These are phyloP conservation scores for Lonicera japonica DNA, from an alignment of 129 eudicot genomes.

Conservation along the genomic window DNA sequence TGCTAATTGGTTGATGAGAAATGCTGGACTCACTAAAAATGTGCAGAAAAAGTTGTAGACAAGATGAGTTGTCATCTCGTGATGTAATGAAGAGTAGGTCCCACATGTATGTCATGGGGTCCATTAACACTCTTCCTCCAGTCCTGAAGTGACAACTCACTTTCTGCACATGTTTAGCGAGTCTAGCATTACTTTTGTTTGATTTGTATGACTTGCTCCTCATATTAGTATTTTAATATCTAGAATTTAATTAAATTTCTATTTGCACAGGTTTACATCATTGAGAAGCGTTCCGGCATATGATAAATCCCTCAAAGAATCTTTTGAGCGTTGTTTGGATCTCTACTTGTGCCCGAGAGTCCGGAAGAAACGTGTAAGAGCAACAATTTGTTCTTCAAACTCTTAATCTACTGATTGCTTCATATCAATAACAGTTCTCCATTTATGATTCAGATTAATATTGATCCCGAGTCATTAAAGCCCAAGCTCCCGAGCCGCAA, in stretches of 20 bases:
- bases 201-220: background rate
- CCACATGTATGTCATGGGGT: too few species aligned
- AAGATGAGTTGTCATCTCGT: too few species aligned
- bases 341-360: constrained; percentile 86
- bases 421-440: background rate
- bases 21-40: too few species aligned
- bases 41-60: too few species aligned
- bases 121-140: too few species aligned
- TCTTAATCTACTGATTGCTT: background rate
- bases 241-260: background rate
- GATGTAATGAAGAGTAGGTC: too few species aligned
- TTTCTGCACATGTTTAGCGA: too few species aligned
- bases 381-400: background rate
- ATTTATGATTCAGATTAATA: constrained; percentile 52
- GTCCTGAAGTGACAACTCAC: too few species aligned
- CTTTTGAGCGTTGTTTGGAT: constrained; percentile 93
- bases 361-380: constrained; percentile 92
- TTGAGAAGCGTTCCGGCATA: constrained; percentile 94
- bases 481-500: constrained; percentile 88
- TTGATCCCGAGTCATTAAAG: constrained; percentile 90
- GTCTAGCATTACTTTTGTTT: too few species aligned
- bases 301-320: constrained; percentile 66
- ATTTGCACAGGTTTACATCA: constrained; percentile 52
- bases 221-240: constrained; percentile 7
- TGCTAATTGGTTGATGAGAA: too few species aligned